Conservation (phyloP, 306 rosid species). For the Alnus glutinosa region DNA sequence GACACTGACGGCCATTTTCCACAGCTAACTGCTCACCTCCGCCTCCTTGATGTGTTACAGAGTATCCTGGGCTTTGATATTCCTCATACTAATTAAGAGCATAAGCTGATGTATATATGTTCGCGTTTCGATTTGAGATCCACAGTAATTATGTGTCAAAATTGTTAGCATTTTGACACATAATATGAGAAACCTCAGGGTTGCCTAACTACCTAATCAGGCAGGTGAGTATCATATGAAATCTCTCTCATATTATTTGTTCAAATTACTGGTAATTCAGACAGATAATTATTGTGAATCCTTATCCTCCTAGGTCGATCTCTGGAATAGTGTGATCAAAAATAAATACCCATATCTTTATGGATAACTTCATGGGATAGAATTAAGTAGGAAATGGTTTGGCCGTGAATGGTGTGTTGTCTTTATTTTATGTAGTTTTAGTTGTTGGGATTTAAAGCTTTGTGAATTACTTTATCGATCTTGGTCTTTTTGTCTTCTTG, state of each 20-base stretch:
- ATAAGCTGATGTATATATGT: too few relatives aligned
- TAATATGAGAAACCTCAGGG: too few relatives aligned
- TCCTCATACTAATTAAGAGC: neutral
- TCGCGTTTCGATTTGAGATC: too few relatives aligned
- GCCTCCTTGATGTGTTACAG: constrained; percentile 62
- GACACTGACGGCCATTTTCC: constrained; percentile 71
- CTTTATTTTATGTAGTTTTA: neutral
- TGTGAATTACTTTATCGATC: neutral
- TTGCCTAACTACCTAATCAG: too few relatives aligned
- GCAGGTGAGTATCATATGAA: too few relatives aligned
- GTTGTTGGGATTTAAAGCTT: neutral
- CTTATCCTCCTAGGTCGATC: too few relatives aligned
- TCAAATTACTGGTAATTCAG: too few relatives aligned
- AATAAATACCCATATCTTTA: neutral
- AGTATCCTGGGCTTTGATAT: constrained; percentile 45
- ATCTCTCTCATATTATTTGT: too few relatives aligned
- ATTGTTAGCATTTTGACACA: too few relatives aligned
- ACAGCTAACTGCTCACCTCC: constrained; percentile 66
- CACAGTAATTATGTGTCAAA: too few relatives aligned
- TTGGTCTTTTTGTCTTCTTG: neutral
- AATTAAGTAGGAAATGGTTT: neutral
- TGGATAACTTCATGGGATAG: neutral
- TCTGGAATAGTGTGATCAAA: neutral
- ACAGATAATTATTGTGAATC: too few relatives aligned
- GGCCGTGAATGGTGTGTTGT: neutral